Evolutionary conservation across 768 basidiomycete genomes (phyloP), one percentile per base, ranked within the genome.

Genomic region (Amanita exitialis): DNA sequence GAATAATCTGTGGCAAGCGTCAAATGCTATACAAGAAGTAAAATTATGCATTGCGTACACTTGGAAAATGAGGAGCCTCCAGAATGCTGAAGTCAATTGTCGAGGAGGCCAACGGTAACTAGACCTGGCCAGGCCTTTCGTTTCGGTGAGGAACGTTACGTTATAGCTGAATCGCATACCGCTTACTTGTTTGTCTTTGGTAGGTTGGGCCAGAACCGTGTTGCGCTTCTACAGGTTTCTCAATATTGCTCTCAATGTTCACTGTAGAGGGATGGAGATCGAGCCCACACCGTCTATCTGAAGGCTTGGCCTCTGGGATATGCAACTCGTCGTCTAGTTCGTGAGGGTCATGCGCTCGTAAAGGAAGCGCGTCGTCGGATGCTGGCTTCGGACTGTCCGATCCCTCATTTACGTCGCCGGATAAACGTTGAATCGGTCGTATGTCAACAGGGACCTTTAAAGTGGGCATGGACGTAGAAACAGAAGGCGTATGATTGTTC

Each of bases 1-100:
- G 62, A 79, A 76, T 55, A 59, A 56, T 55, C 77, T 74, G 44
- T 28, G 51, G 44, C n/a, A 57, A 55, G 41, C 44, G 28, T 49
- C 6, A 39, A 54, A 20, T n/a, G 57, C 10, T 45, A 23, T 15
- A 15, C 45, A 52, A 36, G 25, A 6, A 46, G 28, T 16, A 12
- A 47, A 44, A 13, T 25, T 18, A 49, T 37, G 36, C 23, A 13
- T 58, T 32, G 27, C 71, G 44, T 62, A 78, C 76, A 79, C 58
- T 62, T 83, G 81, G 56, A 47, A 57, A 28, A 51, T 35, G 47
- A 30, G 32, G 27, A 48, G 36, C 32, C 46, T 35, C 46, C 46
- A 47, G 18, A 47, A 47, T 47, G 46, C 46, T 34, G 46, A 34
- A 47, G 32, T 20, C 6, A 47, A 18, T 16, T 35, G 12, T 25